These are phyloP conservation scores for Blastomyces percursus DNA, from an alignment of 2,329 filamentous ascomycete species.

Conservation along the genomic window DNA sequence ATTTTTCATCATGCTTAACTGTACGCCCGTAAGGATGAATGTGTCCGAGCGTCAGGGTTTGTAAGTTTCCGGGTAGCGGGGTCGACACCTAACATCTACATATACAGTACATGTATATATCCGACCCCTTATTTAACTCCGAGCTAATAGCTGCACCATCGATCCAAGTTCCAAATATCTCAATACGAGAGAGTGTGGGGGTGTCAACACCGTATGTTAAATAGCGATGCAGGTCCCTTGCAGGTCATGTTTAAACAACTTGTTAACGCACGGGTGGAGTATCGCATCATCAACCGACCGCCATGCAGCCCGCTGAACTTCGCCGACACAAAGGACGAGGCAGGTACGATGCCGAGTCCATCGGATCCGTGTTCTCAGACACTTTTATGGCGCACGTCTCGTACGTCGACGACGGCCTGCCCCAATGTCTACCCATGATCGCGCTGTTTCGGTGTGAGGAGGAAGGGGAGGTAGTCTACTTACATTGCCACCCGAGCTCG, in stretches of 20 bases:
- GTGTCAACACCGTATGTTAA: neutral
- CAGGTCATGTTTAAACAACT: neutral
- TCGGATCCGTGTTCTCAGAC: constrained; percentile 1
- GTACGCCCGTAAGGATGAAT: no score
- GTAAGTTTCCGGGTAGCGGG: no score
- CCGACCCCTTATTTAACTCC: neutral
- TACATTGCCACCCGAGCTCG: constrained; percentile 72
- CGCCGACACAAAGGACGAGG: neutral
- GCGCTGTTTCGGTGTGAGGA: neutral
- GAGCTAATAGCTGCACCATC: neutral
- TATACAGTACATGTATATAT: no score
- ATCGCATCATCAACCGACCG: neutral
- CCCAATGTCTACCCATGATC: constrained; percentile 2
- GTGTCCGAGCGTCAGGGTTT: no score
- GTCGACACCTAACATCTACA: no score
- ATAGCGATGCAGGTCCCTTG: neutral
- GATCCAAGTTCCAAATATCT: no score
- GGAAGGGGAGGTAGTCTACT: constrained; percentile 38
- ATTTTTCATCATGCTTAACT: no score
- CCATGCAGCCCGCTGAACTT: constrained; percentile 1
- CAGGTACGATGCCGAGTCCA: neutral
- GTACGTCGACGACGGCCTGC: neutral
- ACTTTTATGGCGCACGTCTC: neutral
- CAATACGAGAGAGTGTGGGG: neutral
- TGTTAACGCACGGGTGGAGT: neutral